Base-by-base conservation (phyloP, 75 land plant species). In the Cryptomeria japonica region DNA sequence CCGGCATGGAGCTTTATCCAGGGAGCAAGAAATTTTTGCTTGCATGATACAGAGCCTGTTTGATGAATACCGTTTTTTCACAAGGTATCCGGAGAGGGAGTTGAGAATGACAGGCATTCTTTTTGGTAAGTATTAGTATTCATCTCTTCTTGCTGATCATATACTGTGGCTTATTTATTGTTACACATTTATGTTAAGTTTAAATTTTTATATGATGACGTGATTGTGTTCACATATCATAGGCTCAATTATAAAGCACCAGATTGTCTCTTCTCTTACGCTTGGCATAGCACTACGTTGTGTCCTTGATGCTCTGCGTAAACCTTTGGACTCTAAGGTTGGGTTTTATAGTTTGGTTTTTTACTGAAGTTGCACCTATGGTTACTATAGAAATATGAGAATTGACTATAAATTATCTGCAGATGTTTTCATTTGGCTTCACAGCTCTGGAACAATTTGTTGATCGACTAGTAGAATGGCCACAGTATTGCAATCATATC, bases 401-500 rank as follows among this genome's bases (percentile, higher is more conserved):
- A 41, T 84, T 84, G 38, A 42, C 51, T 49, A 38, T 80, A 34
- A 84, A 25, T 31, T 85, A 44, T 84, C 38, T 91, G 46, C 95
- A 98, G 99, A 98, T 98, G 99, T 98, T 98, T 88, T 89, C 92
- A 53, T 98, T 97, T 93, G 99, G 97, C 25, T 87, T 95, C 31
- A 93, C 88, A 68, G 98, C 99, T 25, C 84, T 98, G 90, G 96
- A 98, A 84, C 95, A 96, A 85, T 97, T 97, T 87, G 77, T 87
- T 68, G 96, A 96, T 78, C 99, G 99, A 31, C 87, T 98, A 83
- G 93, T 91, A 41, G 99, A 98, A 82, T 98, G 99, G 98, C 99
- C 99, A 49, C 99, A 97, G 80, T 97, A 96, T 70, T 98, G 99
- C 91, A 96, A 97, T 88, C 99, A 97, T 90, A 95, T 98, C 53